Evolutionary conservation across 1,284 basidiomycete genomes (phyloP).

Genomic region (Sporisorium scitamineum): DNA sequence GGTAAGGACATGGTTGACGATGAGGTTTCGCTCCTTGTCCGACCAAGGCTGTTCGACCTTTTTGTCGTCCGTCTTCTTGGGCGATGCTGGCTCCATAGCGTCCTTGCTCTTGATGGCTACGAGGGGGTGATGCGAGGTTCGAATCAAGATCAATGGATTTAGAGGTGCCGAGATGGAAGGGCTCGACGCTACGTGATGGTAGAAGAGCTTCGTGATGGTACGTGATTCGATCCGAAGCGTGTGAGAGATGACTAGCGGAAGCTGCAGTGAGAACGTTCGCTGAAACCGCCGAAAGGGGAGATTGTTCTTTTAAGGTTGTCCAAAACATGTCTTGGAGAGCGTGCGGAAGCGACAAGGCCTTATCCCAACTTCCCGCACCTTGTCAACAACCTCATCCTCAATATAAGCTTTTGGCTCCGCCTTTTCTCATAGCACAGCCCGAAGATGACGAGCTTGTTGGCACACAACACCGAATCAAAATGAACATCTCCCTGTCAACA

Average conservation of each 20-base stretch:
- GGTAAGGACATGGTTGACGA: constrained; percentile 29
- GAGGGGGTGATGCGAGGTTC: not conserved
- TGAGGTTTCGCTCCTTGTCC: constrained; percentile 24
- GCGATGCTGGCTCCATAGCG: not conserved
- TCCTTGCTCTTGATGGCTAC: constrained; percentile 5
- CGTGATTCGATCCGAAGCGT: not conserved
- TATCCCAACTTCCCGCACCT: not conserved
- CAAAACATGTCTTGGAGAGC: too few species aligned
- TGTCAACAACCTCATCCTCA: not conserved
- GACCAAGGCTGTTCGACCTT: constrained; percentile 24
- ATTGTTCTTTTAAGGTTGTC: not conserved
- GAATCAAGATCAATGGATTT: too few species aligned
- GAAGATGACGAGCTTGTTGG: constrained; percentile 1
- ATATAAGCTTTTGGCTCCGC: constrained; percentile 1
- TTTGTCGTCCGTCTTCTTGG: constrained; percentile 1
- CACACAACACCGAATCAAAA: not conserved
- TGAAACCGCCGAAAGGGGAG: not conserved
- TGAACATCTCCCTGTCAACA: not conserved
- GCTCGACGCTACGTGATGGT: not conserved
- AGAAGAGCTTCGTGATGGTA: not conserved
- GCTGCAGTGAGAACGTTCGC: not conserved
- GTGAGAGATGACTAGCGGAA: not conserved
- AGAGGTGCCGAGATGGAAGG: not conserved
- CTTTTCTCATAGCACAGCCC: not conserved
- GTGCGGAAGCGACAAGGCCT: constrained; percentile 1